Percentiles rank a stretch among this genome's conserved stretches.
Evolutionary conservation across 345 rosid species (phyloP).

Genomic region (Fremontodendron californicum): DNA sequence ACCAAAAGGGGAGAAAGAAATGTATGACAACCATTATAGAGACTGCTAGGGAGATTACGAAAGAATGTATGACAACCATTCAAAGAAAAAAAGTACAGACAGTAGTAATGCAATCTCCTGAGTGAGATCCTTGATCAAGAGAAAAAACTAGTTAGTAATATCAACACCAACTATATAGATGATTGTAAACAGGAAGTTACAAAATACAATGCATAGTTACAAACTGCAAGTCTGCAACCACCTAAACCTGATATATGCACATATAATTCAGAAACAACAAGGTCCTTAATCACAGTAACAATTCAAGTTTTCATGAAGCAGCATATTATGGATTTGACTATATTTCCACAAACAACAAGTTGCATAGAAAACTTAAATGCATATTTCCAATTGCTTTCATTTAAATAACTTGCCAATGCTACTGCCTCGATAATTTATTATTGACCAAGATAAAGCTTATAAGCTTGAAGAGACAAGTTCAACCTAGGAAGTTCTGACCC

Average conservation of each 20-base stretch:
- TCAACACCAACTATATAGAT: neutral
- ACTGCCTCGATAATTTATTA: neutral
- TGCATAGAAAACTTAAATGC: neutral
- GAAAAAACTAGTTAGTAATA: neutral
- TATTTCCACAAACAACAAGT: neutral
- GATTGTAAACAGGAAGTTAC: neutral
- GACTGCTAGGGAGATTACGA: neutral
- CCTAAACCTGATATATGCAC: neutral
- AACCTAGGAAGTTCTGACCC: neutral
- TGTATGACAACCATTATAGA: too few relatives aligned
- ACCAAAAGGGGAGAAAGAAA: neutral
- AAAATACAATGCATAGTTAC: neutral
- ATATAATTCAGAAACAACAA: neutral
- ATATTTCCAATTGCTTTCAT: neutral
- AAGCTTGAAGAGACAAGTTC: neutral
- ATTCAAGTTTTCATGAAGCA: conserved; percentile 1
- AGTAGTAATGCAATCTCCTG: neutral
- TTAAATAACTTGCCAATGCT: neutral
- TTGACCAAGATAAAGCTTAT: neutral
- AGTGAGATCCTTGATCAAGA: neutral
- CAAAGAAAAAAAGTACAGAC: neutral
- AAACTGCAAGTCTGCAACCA: neutral
- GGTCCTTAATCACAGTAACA: neutral
- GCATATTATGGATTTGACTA: neutral
- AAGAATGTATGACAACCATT: neutral